Evolutionary conservation across 345 rosid genomes (phyloP), one percentile per base, ranked within the genome.

Genomic region (Acer campestre): DNA sequence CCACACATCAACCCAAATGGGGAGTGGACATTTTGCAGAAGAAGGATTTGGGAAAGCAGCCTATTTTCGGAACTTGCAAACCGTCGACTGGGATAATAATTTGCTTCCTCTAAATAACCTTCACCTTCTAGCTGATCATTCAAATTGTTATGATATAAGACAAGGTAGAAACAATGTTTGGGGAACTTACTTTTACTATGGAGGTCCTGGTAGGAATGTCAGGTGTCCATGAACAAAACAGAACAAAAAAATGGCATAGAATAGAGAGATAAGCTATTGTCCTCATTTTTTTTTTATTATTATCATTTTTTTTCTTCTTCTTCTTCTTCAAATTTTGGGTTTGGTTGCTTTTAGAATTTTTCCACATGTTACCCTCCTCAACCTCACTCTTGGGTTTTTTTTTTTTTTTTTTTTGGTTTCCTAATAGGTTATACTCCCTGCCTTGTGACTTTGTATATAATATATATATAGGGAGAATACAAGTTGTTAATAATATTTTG

Each of bases 171-270:
- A 87, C 76, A 84, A 82, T 68, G 94, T 81, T 40, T 95, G 99
- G 98, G 99, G 98, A n/a, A 95, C 94, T 74, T 93, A 93, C 79
- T 93, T 95, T 84, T 95, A 93, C 78, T 95, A 93, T 68, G 99
- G 99, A 74, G 99, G 99, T 20, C 99, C 98, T 63, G 99, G 99
- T 73, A 90, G 98, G 73, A 95, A 93, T 76, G 88, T 86, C 31
- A 87, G 88, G 68, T 95, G 99, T 83, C 97, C 95, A 81, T 89
- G 82, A 88, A 59, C n/a, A 48, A 67, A 72, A 42, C 10, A 42
- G 9, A 35, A 35, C 31, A 29, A 58, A 29, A 48, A 67, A 71
- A 42, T 12, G 63, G 18, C 71, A 79, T 16, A 64, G 79, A 13
- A 65, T 75, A 23, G 22, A 68, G 35, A 71, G 49, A 78, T 46